Percentiles rank a stretch among this genome's conserved stretches.
phyloP scores from a whole-genome alignment of 1,284 basidiomycete genomes.

The Tylopilus sp. region DNA sequence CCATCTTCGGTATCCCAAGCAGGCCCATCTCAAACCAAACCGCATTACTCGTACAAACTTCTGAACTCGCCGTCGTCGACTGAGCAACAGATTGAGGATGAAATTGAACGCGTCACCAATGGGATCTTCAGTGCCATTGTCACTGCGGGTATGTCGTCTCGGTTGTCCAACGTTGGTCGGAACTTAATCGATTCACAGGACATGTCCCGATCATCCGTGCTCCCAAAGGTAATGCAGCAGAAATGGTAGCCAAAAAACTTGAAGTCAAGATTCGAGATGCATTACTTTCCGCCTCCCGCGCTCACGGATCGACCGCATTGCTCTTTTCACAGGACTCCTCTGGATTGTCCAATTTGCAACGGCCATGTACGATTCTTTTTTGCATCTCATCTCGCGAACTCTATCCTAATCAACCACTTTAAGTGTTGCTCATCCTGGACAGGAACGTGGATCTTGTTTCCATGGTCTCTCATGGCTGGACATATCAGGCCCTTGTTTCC shows the following conservation, averaged over 20 bases:
- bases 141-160: slow-evolving; percentile 69
- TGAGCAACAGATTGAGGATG: slow-evolving; percentile 90
- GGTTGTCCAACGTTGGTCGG: background rate
- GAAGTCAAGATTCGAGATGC: slow-evolving; percentile 93
- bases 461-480: slow-evolving; percentile 97
- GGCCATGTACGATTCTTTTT: slow-evolving; percentile 70
- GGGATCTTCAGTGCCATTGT: slow-evolving; percentile 94
- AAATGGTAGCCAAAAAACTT: slow-evolving; percentile 96
- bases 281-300: slow-evolving; percentile 76
- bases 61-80: slow-evolving; percentile 91
- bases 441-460: slow-evolving; percentile 95
- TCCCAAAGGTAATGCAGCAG: slow-evolving; percentile 94
- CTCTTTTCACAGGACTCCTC: slow-evolving; percentile 74
- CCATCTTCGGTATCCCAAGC: slow-evolving; percentile 37
- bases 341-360: slow-evolving; percentile 72
- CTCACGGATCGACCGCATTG: slow-evolving; percentile 50
- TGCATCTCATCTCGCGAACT: background rate
- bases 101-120: slow-evolving; percentile 89
- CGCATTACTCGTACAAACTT: slow-evolving; percentile 69
- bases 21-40: slow-evolving; percentile 36
- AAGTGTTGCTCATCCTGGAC: slow-evolving; percentile 92
- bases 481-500: slow-evolving; percentile 97
- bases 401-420: slow-evolving; percentile 11
- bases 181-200: slow-evolving; percentile 45
- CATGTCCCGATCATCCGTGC: slow-evolving; percentile 94